phyloP scores from a whole-genome alignment of 1,284 basidiomycete species.

The Kwoniella shivajii region DNA sequence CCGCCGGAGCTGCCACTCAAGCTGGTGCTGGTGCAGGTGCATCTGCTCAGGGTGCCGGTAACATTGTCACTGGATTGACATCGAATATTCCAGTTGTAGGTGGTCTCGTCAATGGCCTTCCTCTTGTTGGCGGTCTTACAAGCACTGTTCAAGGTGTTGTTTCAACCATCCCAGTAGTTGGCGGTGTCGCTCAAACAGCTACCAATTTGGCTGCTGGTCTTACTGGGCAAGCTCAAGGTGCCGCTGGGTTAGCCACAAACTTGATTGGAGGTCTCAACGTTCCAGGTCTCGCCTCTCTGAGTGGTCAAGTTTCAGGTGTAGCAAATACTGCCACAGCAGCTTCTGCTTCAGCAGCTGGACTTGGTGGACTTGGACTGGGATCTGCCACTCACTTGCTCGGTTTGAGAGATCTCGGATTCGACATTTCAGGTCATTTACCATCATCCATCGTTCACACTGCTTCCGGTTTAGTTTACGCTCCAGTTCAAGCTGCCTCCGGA shows the following conservation, averaged over 20 bases:
- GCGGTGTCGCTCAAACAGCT: slow-evolving; percentile 3
- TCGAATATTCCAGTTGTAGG: slow-evolving; percentile 9
- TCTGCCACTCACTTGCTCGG: slow-evolving; percentile 1
- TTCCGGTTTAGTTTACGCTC: neutral
- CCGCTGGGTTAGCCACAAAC: slow-evolving; percentile 2
- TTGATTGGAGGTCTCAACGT: neutral
- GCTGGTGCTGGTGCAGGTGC: slow-evolving; percentile 1
- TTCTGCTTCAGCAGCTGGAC: neutral
- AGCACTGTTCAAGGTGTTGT: slow-evolving; percentile 5
- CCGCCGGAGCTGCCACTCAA: slow-evolving; percentile 4
- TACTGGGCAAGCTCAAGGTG: slow-evolving; percentile 1
- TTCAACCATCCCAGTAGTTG: slow-evolving; percentile 6
- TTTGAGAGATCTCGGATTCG: slow-evolving; percentile 2
- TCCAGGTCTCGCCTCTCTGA: slow-evolving; percentile 9
- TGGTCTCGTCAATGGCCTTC: slow-evolving; percentile 8
- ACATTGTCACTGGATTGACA: slow-evolving; percentile 1
- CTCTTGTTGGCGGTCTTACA: slow-evolving; percentile 8
- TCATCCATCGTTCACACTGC: neutral
- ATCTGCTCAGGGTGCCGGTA: neutral
- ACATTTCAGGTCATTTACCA: neutral
- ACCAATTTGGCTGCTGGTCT: neutral
- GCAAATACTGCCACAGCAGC: slow-evolving; percentile 1
- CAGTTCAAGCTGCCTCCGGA: neutral
- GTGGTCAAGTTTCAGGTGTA: neutral
- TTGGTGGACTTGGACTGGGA: neutral